These are phyloP conservation scores for Taphrina wiesneri DNA, from an alignment of 1,139 yeast species.

Conservation along the genomic window DNA sequence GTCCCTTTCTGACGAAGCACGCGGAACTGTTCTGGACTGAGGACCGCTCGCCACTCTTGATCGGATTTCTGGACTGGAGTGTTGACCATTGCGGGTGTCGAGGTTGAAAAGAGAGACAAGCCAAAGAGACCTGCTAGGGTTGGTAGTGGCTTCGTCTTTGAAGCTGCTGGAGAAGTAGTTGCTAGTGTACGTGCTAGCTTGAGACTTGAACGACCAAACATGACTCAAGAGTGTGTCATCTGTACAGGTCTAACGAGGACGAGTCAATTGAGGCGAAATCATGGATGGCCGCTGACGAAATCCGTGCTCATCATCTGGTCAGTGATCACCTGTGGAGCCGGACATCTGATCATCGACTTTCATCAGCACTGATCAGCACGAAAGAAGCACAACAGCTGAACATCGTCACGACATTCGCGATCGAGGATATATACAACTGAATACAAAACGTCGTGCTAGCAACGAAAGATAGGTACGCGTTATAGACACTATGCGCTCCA, in stretches of 20 bases:
- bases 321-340: constrained; percentile 12
- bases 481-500: too few relatives aligned
- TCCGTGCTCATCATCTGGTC: constrained; percentile 1
- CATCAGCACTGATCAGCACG: background rate
- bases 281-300: constrained; percentile 13
- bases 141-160: constrained; percentile 29
- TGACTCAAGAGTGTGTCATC: background rate
- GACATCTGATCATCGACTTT: background rate
- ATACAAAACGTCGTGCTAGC: too few relatives aligned
- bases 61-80: constrained; percentile 50
- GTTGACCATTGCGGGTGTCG: constrained; percentile 19
- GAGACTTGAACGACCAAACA: constrained; percentile 1
- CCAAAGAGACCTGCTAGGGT: constrained; percentile 32
- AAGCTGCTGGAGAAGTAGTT: background rate
- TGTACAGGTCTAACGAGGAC: background rate
- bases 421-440: too few relatives aligned
- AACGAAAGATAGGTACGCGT: too few relatives aligned
- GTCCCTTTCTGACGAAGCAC: constrained; percentile 80
- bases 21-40: constrained; percentile 72
- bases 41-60: constrained; percentile 76
- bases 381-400: too few relatives aligned
- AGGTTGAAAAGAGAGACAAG: constrained; percentile 28
- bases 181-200: background rate
- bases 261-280: constrained; percentile 1
- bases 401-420: too few relatives aligned